phyloP scores from a whole-genome alignment of 345 rosid genomes.

The Lepidium sativum region DNA sequence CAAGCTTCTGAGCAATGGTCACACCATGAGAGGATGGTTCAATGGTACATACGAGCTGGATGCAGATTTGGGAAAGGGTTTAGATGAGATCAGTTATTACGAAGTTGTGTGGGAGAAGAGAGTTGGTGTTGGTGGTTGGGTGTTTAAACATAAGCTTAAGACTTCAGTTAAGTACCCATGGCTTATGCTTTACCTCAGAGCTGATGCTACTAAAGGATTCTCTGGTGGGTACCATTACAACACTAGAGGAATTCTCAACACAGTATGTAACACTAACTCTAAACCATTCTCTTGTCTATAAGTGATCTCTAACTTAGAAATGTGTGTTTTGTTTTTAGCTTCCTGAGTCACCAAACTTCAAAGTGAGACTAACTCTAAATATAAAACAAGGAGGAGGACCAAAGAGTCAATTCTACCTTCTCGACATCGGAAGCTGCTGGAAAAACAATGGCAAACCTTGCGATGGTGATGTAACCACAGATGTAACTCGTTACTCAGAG shows the following conservation, averaged over 20 bases:
- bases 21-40: conserved; percentile 63
- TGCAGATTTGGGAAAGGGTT: conserved; percentile 11
- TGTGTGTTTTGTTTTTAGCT: conserved; percentile 36
- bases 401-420: conserved; percentile 61
- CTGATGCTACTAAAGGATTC: conserved; percentile 69
- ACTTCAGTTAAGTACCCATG: conserved; percentile 73
- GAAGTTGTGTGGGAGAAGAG: conserved; percentile 70
- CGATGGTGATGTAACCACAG: conserved; percentile 54
- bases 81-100: conserved; percentile 38
- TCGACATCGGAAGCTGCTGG: conserved; percentile 88
- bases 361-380: conserved; percentile 48
- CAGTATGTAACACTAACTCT: conserved; percentile 26
- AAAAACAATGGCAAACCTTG: conserved; percentile 67
- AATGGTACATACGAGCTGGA: conserved; percentile 67
- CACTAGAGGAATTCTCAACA: conserved; percentile 80
- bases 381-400: conserved; percentile 71
- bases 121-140: conserved; percentile 63
- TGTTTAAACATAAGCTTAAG: conserved; percentile 55
- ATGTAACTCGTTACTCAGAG: conserved; percentile 73
- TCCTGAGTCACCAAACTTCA: conserved; percentile 66
- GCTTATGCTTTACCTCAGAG: conserved; percentile 86
- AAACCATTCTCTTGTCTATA: background rate
- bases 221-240: conserved; percentile 74
- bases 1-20: conserved; percentile 33
- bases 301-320: background rate